Base-by-base conservation (phyloP, 1,139 yeast species). In the Geotrichum bryndzae region DNA sequence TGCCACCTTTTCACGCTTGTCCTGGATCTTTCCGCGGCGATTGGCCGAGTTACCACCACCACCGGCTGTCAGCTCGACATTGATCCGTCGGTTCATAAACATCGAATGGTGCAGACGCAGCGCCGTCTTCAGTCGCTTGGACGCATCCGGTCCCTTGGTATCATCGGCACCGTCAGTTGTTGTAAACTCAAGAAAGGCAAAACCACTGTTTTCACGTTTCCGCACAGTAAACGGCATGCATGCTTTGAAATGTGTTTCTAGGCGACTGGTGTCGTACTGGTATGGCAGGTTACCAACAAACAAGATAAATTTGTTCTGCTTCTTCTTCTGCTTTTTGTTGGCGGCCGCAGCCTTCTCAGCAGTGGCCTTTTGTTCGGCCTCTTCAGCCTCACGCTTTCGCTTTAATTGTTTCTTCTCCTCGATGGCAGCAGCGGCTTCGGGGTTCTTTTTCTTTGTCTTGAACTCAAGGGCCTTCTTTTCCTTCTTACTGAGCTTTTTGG, bases 31-130 rank as follows among this genome's bases (percentile, higher is more conserved):
- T 57, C 82, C 82, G 63, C 84, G 72, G 68, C 99, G 80, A 51
- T 78, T 80, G 61, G 81, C 80, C 7, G 96, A 86, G 74, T 92
- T 92, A 58, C 99, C 99, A 54, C 99, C 99, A 56, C 99, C 99
- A 59, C 99, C 99, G 56, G 90, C 99, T 1, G 98, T 94, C 69
- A 94, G 81, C 75, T 94, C 99, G 45, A 94, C 98, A 71, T 94
- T 94, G 70, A 94, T 90, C 72, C 85, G 88, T 66, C 97, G 81
- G 61, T 82, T 80, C 64, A 84, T 81, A 64, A 92, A 73, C 18
- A 78, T 71, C 4, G 92, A 80, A 73, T 90, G 96, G 74, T 94
- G 97, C 80, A 89, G 81, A 66, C 87, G 80, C 68, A 92, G 79
- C 0, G 96, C 97, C 60, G 84, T 80, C 69, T 90, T 96, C 61